Evolutionary conservation across 2,329 filamentous ascomycete species (phyloP).

Genomic region (Colletotrichum tanaceti): DNA sequence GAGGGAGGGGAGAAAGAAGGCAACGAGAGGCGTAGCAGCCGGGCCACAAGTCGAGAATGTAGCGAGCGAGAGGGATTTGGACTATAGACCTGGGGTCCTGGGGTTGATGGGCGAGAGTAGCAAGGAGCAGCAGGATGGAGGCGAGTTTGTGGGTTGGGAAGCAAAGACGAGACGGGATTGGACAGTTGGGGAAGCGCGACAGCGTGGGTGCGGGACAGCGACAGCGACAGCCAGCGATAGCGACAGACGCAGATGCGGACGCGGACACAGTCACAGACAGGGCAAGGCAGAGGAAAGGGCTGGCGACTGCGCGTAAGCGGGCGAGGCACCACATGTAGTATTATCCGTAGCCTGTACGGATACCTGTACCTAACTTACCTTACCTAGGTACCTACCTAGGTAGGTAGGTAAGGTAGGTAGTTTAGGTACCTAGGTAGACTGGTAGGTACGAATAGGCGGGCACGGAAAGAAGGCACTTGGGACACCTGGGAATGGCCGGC

Average conservation of each 20-base stretch:
- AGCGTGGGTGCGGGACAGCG: not conserved
- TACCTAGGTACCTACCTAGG: too few species aligned
- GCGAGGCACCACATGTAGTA: not conserved
- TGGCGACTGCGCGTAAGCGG: not conserved
- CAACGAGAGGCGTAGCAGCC: slow-evolving; percentile 29
- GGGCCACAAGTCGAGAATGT: slow-evolving; percentile 10
- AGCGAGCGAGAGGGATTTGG: slow-evolving; percentile 25
- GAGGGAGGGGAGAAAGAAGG: slow-evolving; percentile 8
- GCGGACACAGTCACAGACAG: not conserved
- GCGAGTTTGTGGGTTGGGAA: slow-evolving; percentile 38
- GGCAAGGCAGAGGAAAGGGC: not conserved
- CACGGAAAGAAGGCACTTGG: slow-evolving; percentile 23
- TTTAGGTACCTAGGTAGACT: too few species aligned
- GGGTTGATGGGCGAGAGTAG: slow-evolving; percentile 44
- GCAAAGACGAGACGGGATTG: slow-evolving; percentile 29
- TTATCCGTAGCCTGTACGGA: too few species aligned
- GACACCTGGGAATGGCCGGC: not conserved
- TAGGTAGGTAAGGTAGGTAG: too few species aligned
- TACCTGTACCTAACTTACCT: too few species aligned
- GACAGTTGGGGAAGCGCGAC: slow-evolving; percentile 12
- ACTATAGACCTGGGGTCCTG: slow-evolving; percentile 41
- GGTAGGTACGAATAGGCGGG: too few species aligned
- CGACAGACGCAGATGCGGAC: not conserved
- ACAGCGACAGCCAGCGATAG: not conserved
- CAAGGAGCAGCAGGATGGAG: slow-evolving; percentile 28